phyloP scores from a whole-genome alignment of 177 flowering plant genomes.

The Vitis hybrid region DNA sequence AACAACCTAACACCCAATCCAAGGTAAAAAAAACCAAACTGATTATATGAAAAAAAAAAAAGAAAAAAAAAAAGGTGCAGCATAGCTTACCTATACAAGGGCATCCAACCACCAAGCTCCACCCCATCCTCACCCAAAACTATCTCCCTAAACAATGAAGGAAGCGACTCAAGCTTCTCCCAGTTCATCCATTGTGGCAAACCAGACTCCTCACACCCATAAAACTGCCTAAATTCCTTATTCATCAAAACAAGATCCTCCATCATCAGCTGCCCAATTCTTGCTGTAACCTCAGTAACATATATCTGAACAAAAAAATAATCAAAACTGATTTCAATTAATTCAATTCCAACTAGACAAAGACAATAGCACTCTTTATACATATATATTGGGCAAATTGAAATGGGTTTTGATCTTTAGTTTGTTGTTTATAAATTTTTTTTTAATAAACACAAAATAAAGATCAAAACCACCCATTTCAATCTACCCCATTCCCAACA shows the following conservation, averaged over 20 bases:
- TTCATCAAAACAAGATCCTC: conserved; percentile 89
- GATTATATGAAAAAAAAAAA: background rate
- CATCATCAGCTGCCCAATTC: conserved; percentile 83
- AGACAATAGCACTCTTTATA: no score
- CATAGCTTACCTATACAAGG: conserved; percentile 66
- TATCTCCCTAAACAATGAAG: conserved; percentile 43
- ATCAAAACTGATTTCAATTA: background rate
- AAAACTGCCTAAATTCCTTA: conserved; percentile 60
- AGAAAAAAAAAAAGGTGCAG: background rate
- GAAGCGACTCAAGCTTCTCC: conserved; percentile 69
- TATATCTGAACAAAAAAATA: conserved; percentile 49
- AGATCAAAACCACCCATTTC: background rate
- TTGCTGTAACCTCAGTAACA: conserved; percentile 69
- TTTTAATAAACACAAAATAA: background rate
- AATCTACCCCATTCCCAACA: background rate
- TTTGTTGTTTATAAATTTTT: no score
- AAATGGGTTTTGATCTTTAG: no score
- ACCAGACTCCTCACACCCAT: conserved; percentile 59
- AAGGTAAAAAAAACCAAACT: background rate
- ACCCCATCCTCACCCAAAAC: conserved; percentile 48
- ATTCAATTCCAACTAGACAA: no score
- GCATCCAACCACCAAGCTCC: conserved; percentile 74
- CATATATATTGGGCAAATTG: no score
- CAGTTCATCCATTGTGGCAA: conserved; percentile 71
- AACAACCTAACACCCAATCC: no score